Base-by-base conservation (phyloP, 768 basidiomycete genomes). In the Cyathus striatus region DNA sequence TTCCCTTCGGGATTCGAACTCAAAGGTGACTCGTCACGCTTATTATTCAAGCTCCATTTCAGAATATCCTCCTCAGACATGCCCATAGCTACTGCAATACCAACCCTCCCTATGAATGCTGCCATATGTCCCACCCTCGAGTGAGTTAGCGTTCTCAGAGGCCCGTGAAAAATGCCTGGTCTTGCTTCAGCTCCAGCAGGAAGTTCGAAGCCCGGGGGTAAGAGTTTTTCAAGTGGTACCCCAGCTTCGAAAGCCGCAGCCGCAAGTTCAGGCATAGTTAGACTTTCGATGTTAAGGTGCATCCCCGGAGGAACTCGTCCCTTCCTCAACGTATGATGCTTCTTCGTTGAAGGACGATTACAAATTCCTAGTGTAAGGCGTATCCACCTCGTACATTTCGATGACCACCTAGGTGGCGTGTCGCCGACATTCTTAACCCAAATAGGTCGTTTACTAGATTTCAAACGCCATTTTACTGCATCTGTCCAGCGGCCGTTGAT, bases 171-270 rank as follows among this genome's bases (percentile, higher is more conserved):
- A n/a, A 9, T 9, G 12, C 22, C 16, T 20, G 22, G 22, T 20
- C 38, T 23, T 2, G 9, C 52, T 38, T 18, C 37, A 4, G 49
- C 46, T 35, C 52, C 41, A 27, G 43, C 40, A 6, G 30, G 49
- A 18, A 52, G 41, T 30, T 57, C 58, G 27, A 68, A 64, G 20
- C 57, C 58, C 5, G 58, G 56, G 2, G 77, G 77, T 2, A 81
- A 57, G 3, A 85, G 64, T 23, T 65, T 68, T 26, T 68, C 63
- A 1, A 83, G 66, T 1, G 83, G 73, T 0, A 79, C 76, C 3
- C 83, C 83, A 3, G 83, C 80, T 57, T 88, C 86, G 50, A 80
- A 65, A 3, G 83, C 80, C 3, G 83, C 78, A 16, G 68, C 70
- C 46, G 83, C 73, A 10, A 84, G 68, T 57, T 84, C 74, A 6